Conservation (phyloP, 129 eudicot genomes). For the Flaveria sonorensis region DNA sequence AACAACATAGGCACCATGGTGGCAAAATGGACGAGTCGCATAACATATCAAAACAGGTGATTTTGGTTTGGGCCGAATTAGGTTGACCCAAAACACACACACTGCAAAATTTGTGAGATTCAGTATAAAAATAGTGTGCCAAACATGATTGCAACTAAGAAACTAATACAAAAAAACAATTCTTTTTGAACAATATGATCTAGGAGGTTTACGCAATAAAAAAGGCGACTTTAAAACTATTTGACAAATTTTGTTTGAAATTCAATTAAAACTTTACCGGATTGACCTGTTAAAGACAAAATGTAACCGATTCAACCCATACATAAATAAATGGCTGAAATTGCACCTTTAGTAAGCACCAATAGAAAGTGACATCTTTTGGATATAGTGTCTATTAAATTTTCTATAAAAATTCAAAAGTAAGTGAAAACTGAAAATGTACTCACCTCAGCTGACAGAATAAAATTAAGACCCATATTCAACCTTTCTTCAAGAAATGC, state of each 20-base stretch:
- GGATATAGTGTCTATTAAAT: neutral
- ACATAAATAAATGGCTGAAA: neutral
- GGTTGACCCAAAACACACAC: no score
- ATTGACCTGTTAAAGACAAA: neutral
- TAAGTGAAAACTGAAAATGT: neutral
- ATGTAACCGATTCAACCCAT: neutral
- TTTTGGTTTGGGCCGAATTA: no score
- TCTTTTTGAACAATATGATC: neutral
- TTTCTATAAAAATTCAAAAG: neutral
- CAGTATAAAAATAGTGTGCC: neutral
- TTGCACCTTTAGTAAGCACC: neutral
- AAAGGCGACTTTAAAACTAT: neutral
- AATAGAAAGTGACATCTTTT: neutral
- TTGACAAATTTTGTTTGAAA: neutral
- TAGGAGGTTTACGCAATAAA: neutral
- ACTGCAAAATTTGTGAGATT: neutral
- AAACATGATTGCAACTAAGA: neutral
- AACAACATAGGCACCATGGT: neutral
- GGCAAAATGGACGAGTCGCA: neutral
- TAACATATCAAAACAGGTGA: no score
- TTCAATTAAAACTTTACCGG: neutral
- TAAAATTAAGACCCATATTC: constrained; percentile 79
- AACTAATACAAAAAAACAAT: neutral
- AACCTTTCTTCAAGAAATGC: constrained; percentile 83
- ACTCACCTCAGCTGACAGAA: constrained; percentile 86